These are phyloP conservation scores for Amanita pallidorosea DNA, from an alignment of 768 basidiomycete genomes.

Conservation along the genomic window DNA sequence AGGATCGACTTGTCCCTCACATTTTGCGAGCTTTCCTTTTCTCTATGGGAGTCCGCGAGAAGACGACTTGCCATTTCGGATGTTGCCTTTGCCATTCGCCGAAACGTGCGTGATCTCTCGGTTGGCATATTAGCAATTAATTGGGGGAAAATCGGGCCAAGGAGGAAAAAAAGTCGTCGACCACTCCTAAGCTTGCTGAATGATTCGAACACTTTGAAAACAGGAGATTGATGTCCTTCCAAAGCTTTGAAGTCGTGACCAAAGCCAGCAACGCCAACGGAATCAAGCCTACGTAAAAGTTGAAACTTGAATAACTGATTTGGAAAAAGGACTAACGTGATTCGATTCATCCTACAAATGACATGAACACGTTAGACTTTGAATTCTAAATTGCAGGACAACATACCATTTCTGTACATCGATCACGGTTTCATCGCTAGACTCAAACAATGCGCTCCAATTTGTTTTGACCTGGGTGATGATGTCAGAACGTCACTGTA, in stretches of 20 bases:
- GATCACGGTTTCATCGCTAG: conserved; percentile 18
- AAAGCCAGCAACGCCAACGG: conserved; percentile 48
- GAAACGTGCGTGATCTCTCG: conserved; percentile 16
- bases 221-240: conserved; percentile 31
- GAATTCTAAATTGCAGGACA: background rate
- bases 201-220: conserved; percentile 32
- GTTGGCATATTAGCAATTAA: conserved; percentile 26
- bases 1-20: conserved; percentile 29
- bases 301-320: background rate
- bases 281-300: conserved; percentile 32
- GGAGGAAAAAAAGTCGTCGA: conserved; percentile 21
- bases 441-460: conserved; percentile 19
- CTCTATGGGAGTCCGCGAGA: conserved; percentile 22
- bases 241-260: conserved; percentile 45
- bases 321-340: conserved; percentile 20
- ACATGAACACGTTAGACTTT: background rate
- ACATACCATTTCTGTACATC: conserved; percentile 38
- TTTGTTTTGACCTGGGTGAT: conserved; percentile 20
- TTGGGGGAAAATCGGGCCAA: conserved; percentile 25
- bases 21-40: conserved; percentile 14
- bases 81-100: conserved; percentile 22
- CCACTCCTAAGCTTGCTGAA: conserved; percentile 14
- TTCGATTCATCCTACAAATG: conserved; percentile 29
- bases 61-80: conserved; percentile 27
- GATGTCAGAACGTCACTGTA: background rate